A percentile compares a stretch with the other conserved stretches of the same genome.
phyloP scores from a whole-genome alignment of 805 yeast species.

The Cephaloascus fragrans region DNA sequence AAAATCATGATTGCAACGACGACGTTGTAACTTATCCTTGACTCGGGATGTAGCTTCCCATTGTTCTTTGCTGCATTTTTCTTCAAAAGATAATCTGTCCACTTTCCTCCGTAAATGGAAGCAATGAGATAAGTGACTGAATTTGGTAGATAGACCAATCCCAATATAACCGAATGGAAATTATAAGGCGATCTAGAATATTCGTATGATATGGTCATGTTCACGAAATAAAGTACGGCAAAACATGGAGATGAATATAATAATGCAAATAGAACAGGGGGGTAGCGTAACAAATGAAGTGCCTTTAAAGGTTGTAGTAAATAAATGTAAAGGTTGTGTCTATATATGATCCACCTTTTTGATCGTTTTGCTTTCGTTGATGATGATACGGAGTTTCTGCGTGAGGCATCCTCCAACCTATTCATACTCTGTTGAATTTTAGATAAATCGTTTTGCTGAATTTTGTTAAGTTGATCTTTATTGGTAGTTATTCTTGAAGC shows the following conservation, averaged over 20 bases:
- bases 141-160: conserved; percentile 75
- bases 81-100: conserved; percentile 57
- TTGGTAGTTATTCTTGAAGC: not conserved
- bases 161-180: conserved; percentile 55
- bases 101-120: conserved; percentile 70
- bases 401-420: conserved; percentile 9
- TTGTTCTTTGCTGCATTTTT: conserved; percentile 44
- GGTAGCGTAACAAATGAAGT: conserved; percentile 50
- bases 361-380: not conserved
- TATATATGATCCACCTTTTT: conserved; percentile 8
- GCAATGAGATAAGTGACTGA: conserved; percentile 70
- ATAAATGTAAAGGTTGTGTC: conserved; percentile 31
- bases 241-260: conserved; percentile 64
- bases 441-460: not conserved
- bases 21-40: conserved; percentile 69
- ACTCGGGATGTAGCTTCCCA: conserved; percentile 66
- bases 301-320: conserved; percentile 53
- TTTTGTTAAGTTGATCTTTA: not conserved
- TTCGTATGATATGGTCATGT: conserved; percentile 58
- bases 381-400: conserved; percentile 4
- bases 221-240: conserved; percentile 60
- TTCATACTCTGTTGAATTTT: conserved; percentile 3
- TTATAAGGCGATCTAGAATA: conserved; percentile 61
- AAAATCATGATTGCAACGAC: conserved; percentile 51
- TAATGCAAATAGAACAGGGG: conserved; percentile 65